These are phyloP conservation scores for Flaveria linearis DNA, from an alignment of 129 eudicot genomes.

Conservation along the genomic window DNA sequence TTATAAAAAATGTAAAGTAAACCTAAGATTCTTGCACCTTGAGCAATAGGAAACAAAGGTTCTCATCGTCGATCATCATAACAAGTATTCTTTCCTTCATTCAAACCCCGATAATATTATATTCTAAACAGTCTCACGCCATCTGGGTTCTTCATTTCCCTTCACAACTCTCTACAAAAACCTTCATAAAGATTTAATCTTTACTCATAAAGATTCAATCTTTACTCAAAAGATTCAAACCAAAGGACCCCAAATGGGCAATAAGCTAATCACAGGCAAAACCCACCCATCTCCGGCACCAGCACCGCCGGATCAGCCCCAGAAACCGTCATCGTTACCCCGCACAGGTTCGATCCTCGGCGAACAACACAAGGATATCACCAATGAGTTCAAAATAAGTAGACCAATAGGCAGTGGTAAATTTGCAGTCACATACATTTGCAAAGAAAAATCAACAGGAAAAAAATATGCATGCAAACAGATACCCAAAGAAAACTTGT, in stretches of 20 bases:
- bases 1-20: no score
- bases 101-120: not conserved
- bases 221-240: conserved; percentile 6
- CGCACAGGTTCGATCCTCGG: conserved; percentile 55
- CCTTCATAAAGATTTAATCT: not conserved
- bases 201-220: conserved; percentile 2
- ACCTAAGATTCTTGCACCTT: no score
- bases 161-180: not conserved
- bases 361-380: conserved; percentile 44
- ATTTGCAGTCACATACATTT: conserved; percentile 67
- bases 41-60: no score
- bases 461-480: conserved; percentile 75
- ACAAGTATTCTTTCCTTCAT: conserved; percentile 9
- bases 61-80: not conserved
- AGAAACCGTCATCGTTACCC: conserved; percentile 17
- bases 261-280: conserved; percentile 43
- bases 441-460: conserved; percentile 51
- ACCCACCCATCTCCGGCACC: not conserved
- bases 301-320: conserved; percentile 16
- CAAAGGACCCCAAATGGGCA: conserved; percentile 36
- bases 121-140: conserved; percentile 22
- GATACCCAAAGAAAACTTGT: conserved; percentile 66
- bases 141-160: conserved; percentile 4
- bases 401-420: conserved; percentile 70
- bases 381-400: conserved; percentile 43